phyloP scores from a whole-genome alignment of 495 filamentous ascomycete species.

The Darksidea phi region DNA sequence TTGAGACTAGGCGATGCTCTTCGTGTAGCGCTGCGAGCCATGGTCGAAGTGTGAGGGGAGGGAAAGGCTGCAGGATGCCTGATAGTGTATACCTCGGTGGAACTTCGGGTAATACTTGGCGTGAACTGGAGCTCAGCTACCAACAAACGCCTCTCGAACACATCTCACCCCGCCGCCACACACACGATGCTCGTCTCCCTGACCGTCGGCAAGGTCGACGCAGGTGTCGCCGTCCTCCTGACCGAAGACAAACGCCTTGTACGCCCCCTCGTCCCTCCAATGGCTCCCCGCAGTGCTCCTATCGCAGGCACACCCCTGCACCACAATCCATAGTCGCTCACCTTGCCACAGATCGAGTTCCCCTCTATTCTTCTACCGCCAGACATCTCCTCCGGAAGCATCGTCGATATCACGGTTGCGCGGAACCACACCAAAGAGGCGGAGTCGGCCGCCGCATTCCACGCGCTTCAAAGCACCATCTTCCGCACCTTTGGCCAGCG shows the following conservation, averaged over 20 bases:
- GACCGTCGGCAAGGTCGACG: conserved; percentile 98
- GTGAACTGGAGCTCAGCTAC: conserved; percentile 1
- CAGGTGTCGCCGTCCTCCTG: conserved; percentile 92
- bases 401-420: conserved; percentile 95
- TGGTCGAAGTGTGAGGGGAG: not conserved
- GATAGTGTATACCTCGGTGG: too few relatives aligned
- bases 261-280: conserved; percentile 40
- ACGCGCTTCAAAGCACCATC: conserved; percentile 81
- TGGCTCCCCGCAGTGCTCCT: not conserved
- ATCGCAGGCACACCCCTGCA: conserved; percentile 27
- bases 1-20: conserved; percentile 3
- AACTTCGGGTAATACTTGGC: too few relatives aligned
- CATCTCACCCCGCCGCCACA: not conserved
- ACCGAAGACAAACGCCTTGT: conserved; percentile 97
- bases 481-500: conserved; percentile 77
- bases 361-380: conserved; percentile 94
- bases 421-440: conserved; percentile 80
- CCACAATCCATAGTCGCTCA: not conserved
- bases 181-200: conserved; percentile 86
- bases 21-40: conserved; percentile 11
- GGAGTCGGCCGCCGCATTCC: conserved; percentile 69
- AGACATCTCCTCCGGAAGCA: conserved; percentile 90
- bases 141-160: not conserved
- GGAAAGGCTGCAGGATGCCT: not conserved
- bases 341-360: conserved; percentile 79